Evolutionary conservation across 371 early-diverging fungal genomes (phyloP).

Genomic region (Rhizopus stolonifer): DNA sequence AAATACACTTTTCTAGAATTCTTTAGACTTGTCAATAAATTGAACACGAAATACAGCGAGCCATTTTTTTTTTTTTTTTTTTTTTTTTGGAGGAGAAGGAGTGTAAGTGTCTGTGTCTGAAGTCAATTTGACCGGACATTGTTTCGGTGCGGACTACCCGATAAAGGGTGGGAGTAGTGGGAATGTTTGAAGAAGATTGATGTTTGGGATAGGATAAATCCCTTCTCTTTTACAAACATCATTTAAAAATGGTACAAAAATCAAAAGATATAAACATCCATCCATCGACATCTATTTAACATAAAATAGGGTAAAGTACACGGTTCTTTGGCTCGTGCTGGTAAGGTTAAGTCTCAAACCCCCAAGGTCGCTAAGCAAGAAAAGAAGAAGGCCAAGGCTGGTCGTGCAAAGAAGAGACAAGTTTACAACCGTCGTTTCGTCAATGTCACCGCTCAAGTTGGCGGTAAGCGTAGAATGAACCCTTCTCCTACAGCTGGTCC

Average conservation of each 20-base stretch:
- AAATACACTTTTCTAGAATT: too few relatives aligned
- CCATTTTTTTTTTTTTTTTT: too few relatives aligned
- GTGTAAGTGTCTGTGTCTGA: too few relatives aligned
- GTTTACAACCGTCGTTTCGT: constrained; percentile 98
- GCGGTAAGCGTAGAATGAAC: constrained; percentile 91
- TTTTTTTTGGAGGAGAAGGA: too few relatives aligned
- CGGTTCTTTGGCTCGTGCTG: constrained; percentile 99
- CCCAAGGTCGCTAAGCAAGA: constrained; percentile 99
- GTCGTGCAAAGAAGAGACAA: constrained; percentile 98
- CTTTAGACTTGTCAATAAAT: too few relatives aligned
- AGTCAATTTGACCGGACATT: too few relatives aligned
- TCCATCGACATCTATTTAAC: constrained; percentile 14
- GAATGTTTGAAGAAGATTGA: neutral
- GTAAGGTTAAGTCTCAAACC: constrained; percentile 99
- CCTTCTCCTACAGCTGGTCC: constrained; percentile 64
- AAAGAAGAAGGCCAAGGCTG: constrained; percentile 90
- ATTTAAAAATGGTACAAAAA: constrained; percentile 42
- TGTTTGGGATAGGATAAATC: neutral
- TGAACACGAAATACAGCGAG: too few relatives aligned
- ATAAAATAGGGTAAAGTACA: constrained; percentile 94
- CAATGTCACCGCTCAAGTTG: constrained; percentile 84
- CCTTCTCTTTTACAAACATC: constrained; percentile 27
- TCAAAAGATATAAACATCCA: constrained; percentile 19
- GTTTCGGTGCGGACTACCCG: neutral
- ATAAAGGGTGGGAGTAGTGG: too few relatives aligned